Evolutionary conservation across 345 rosid species (phyloP).

Genomic region (Cardamine resedifolia): DNA sequence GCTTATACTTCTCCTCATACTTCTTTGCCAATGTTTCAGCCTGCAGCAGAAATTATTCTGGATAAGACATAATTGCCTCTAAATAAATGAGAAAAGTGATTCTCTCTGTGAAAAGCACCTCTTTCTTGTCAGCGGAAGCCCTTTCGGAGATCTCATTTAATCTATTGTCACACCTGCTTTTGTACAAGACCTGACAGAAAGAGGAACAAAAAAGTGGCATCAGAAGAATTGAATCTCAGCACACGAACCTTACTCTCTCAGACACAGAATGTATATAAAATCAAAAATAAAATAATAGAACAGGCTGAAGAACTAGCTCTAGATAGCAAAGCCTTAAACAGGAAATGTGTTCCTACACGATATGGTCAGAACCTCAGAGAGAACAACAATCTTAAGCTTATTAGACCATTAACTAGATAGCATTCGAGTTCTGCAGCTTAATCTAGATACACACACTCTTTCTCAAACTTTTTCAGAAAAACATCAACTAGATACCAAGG

Average conservation of each 20-base stretch:
- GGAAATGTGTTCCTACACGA: neutral
- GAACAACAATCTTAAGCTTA: conserved; percentile 2
- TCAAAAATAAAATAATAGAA: conserved; percentile 1
- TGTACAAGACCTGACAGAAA: conserved; percentile 68
- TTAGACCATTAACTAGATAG: conserved; percentile 13
- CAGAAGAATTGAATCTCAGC: conserved; percentile 17
- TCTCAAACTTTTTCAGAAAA: neutral
- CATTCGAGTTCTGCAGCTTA: neutral
- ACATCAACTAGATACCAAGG: neutral
- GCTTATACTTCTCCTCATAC: conserved; percentile 97
- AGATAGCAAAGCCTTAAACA: conserved; percentile 14
- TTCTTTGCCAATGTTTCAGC: conserved; percentile 86
- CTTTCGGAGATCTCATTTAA: conserved; percentile 94
- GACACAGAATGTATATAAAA: neutral
- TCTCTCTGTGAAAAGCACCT: conserved; percentile 50
- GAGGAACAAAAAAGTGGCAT: conserved; percentile 5
- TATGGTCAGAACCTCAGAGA: conserved; percentile 6
- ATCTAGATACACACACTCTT: neutral
- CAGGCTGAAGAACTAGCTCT: conserved; percentile 9
- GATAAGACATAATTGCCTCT: conserved; percentile 26
- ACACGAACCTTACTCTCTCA: conserved; percentile 3
- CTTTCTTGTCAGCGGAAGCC: conserved; percentile 88
- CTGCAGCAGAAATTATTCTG: conserved; percentile 46
- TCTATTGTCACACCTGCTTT: conserved; percentile 95
- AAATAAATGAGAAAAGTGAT: conserved; percentile 7